Conservation (phyloP, 164 flowering plant species). For the Aristolochia contorta region DNA sequence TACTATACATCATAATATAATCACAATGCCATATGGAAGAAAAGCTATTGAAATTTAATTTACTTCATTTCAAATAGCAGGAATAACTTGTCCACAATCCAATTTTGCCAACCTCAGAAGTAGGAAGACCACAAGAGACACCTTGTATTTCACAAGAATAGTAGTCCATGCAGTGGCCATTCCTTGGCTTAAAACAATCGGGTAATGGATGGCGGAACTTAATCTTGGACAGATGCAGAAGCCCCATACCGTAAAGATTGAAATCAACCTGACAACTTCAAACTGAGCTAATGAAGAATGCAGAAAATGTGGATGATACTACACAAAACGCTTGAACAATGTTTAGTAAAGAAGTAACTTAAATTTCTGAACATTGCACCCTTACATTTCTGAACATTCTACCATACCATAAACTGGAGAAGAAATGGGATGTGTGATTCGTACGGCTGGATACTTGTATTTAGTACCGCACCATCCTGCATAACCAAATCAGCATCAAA, state of each 20-base stretch:
- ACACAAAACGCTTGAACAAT: neutral
- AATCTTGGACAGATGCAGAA: conserved; percentile 66
- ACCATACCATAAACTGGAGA: conserved; percentile 81
- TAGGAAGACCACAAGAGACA: conserved; percentile 13
- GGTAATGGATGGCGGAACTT: conserved; percentile 85
- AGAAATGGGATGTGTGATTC: conserved; percentile 94
- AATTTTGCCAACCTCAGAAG: conserved; percentile 34
- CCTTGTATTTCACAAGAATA: conserved; percentile 11
- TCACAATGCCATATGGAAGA: no score
- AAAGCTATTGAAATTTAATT: no score
- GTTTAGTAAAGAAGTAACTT: neutral
- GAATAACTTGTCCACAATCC: no score
- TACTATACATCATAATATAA: no score
- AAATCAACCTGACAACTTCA: conserved; percentile 57
- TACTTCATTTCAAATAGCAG: no score
- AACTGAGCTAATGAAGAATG: neutral
- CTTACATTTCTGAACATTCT: neutral
- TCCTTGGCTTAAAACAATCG: conserved; percentile 21
- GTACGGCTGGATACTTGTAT: conserved; percentile 74
- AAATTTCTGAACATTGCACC: neutral
- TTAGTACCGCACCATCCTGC: conserved; percentile 79
- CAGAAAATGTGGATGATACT: neutral
- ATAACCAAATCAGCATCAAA: conserved; percentile 8
- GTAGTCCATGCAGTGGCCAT: conserved; percentile 11
- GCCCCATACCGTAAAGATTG: conserved; percentile 96